phyloP scores from a whole-genome alignment of 2,329 filamentous ascomycete genomes.

The Simplicillium sp. region DNA sequence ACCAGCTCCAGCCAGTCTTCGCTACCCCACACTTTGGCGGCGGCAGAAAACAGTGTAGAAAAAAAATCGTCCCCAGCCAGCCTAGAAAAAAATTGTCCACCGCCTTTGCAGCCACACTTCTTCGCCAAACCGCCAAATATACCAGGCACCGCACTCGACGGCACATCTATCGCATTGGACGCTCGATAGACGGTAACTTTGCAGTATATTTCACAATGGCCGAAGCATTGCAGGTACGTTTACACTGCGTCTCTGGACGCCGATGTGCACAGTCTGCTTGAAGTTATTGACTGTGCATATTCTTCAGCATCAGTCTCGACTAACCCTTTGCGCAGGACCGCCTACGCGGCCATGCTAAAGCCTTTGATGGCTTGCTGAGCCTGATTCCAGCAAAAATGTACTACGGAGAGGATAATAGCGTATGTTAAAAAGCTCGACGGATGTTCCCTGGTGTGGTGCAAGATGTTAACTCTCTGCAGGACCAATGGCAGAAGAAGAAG shows the following conservation, averaged over 20 bases:
- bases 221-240: no score
- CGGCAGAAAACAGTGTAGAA: not conserved
- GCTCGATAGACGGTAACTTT: no score
- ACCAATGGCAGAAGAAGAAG: conserved; percentile 91
- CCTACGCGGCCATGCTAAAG: conserved; percentile 53
- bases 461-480: conserved; percentile 37
- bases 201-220: no score
- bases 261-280: no score
- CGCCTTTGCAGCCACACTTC: not conserved
- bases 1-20: no score
- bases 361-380: conserved; percentile 79
- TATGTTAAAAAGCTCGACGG: conserved; percentile 38
- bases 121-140: no score
- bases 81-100: not conserved
- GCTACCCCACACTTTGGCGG: not conserved
- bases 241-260: no score
- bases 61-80: not conserved
- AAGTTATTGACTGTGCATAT: no score
- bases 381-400: conserved; percentile 87
- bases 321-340: conserved; percentile 33
- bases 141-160: no score
- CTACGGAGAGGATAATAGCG: conserved; percentile 76
- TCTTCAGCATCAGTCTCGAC: no score
- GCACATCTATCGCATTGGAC: no score
- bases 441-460: not conserved